These are phyloP conservation scores for Malus hybrid DNA, from an alignment of 331 rosid genomes.

Conservation along the genomic window DNA sequence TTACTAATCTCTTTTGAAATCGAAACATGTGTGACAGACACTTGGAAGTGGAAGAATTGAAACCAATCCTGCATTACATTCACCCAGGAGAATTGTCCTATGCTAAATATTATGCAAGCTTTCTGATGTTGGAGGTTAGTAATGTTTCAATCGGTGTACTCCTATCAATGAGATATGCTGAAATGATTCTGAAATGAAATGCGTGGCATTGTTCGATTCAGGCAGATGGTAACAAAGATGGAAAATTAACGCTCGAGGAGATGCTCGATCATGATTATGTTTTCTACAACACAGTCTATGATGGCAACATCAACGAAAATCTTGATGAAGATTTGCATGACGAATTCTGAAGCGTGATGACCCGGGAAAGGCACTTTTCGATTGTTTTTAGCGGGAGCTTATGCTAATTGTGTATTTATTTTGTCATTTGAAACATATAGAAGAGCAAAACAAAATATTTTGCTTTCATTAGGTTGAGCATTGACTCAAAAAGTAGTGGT, in stretches of 20 bases:
- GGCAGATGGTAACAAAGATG: conserved; percentile 69
- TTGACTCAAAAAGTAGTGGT: not conserved
- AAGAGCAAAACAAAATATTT: not conserved
- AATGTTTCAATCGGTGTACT: no score
- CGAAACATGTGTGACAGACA: conserved; percentile 19
- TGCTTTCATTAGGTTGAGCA: not conserved
- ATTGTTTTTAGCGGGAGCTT: not conserved
- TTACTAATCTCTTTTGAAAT: not conserved
- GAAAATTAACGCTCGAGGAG: conserved; percentile 45
- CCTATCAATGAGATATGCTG: not conserved
- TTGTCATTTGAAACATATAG: not conserved
- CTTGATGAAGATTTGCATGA: conserved; percentile 22
- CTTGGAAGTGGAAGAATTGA: conserved; percentile 53
- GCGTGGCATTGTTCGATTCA: conserved; percentile 10
- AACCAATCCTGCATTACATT: conserved; percentile 45
- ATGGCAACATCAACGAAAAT: conserved; percentile 2
- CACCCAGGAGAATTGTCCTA: conserved; percentile 68
- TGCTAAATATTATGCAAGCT: conserved; percentile 47
- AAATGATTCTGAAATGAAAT: not conserved
- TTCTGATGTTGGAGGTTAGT: conserved; percentile 59
- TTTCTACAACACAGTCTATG: conserved; percentile 44
- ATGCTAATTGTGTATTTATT: not conserved
- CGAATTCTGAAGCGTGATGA: conserved; percentile 18
- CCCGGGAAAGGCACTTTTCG: not conserved
- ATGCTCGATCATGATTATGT: conserved; percentile 52